These are phyloP conservation scores for Penicillium paradoxum DNA, from an alignment of 495 filamentous ascomycete genomes.

Conservation along the genomic window DNA sequence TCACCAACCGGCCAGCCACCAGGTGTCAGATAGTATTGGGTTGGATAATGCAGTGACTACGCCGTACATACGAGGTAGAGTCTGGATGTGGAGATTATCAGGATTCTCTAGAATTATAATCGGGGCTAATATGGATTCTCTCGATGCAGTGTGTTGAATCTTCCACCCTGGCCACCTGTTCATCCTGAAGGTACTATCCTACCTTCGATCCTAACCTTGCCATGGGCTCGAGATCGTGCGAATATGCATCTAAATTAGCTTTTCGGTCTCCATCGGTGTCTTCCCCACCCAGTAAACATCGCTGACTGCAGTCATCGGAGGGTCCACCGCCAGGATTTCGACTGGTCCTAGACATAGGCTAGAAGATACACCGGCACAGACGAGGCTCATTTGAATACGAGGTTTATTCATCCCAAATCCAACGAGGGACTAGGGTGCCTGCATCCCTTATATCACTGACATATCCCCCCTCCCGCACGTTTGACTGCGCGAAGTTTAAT, in stretches of 20 bases:
- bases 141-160: background rate
- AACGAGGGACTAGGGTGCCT: background rate
- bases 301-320: background rate
- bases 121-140: too few species aligned
- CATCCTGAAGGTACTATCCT: background rate
- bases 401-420: background rate
- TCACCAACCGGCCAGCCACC: background rate
- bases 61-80: background rate
- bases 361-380: background rate
- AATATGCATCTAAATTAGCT: background rate
- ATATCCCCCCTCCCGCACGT: background rate
- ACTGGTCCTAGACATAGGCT: background rate
- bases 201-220: background rate
- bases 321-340: background rate
- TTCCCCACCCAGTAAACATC: conserved; percentile 6
- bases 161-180: background rate
- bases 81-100: background rate
- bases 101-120: background rate
- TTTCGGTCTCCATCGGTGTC: background rate
- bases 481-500: background rate
- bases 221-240: background rate
- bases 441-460: background rate
- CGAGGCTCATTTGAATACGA: conserved; percentile 10
- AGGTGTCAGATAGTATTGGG: background rate
- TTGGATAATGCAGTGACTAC: background rate